Percentiles rank a stretch among this genome's conserved stretches.
Conservation (phyloP, 345 rosid genomes). For the Noccaea caerulescens region DNA sequence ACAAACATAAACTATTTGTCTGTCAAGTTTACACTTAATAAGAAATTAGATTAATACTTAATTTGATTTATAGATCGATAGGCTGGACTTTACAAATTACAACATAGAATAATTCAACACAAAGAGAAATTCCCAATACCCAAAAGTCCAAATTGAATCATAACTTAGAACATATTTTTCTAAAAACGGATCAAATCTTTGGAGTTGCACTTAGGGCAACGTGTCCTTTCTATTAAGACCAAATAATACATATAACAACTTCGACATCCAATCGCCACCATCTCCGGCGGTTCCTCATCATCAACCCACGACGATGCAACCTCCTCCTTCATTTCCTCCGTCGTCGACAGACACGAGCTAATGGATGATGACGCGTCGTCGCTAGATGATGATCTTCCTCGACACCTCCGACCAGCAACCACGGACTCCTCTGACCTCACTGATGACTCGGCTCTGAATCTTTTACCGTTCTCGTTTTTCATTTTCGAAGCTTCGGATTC, state of each 20-base stretch:
- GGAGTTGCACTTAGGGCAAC: slow-evolving; percentile 33
- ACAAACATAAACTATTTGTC: slow-evolving; percentile 17
- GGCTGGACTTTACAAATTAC: slow-evolving; percentile 13
- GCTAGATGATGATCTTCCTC: slow-evolving; percentile 18
- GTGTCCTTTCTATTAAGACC: slow-evolving; percentile 7
- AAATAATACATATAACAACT: slow-evolving; percentile 28
- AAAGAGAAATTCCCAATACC: slow-evolving; percentile 10
- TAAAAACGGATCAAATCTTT: slow-evolving; percentile 15
- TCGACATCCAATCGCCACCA: slow-evolving; percentile 34
- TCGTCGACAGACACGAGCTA: slow-evolving; percentile 34
- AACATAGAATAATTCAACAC: not conserved
- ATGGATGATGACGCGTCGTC: slow-evolving; percentile 23
- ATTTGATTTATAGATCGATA: not conserved
- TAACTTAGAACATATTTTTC: not conserved
- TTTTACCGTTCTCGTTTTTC: slow-evolving; percentile 35
- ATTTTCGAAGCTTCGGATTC: slow-evolving; percentile 24
- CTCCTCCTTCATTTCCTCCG: slow-evolving; percentile 40
- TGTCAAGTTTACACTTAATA: not conserved
- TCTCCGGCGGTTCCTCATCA: slow-evolving; percentile 3
- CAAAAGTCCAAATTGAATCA: slow-evolving; percentile 18
- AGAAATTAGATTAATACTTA: not conserved
- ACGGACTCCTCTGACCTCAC: not conserved
- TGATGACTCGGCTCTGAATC: slow-evolving; percentile 10
- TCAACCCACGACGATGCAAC: slow-evolving; percentile 37
- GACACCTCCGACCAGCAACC: slow-evolving; percentile 12